These are phyloP conservation scores for Xylaria hypoxylon DNA, from an alignment of 2,329 filamentous ascomycete genomes.

Conservation along the genomic window DNA sequence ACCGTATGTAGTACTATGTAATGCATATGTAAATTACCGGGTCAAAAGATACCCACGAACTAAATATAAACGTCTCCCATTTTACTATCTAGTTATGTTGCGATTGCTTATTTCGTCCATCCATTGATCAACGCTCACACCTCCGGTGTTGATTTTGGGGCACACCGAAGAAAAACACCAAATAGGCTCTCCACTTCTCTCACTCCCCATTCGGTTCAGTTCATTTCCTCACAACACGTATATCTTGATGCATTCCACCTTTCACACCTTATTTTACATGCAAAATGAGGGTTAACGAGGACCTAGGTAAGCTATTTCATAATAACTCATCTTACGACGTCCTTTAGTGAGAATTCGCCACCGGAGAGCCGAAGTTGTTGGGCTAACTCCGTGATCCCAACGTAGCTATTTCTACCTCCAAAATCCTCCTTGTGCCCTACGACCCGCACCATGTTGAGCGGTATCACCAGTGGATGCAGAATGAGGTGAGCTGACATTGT, in stretches of 20 bases:
- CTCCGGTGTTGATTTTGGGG: neutral
- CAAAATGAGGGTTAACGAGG: constrained; percentile 60
- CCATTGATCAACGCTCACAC: neutral
- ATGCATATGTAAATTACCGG: constrained; percentile 20
- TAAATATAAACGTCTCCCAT: constrained; percentile 5
- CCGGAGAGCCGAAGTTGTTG: neutral
- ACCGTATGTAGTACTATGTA: constrained; percentile 7
- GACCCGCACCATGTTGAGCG: constrained; percentile 80
- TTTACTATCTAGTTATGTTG: neutral
- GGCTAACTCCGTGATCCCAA: neutral
- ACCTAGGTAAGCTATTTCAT: constrained; percentile 52
- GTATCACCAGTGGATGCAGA: constrained; percentile 94
- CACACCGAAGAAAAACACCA: neutral
- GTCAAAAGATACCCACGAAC: constrained; percentile 19
- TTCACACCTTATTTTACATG: neutral
- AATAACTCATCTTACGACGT: neutral
- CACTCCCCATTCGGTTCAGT: neutral
- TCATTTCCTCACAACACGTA: neutral
- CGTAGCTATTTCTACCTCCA: constrained; percentile 73
- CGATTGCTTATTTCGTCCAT: neutral
- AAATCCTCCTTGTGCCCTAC: constrained; percentile 85
- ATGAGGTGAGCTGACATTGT: constrained; percentile 64
- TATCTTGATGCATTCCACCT: neutral
- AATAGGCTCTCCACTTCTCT: constrained; percentile 25
- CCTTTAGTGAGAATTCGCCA: neutral